A percentile compares a stretch with the other conserved stretches of the same genome.
These are phyloP conservation scores for Botrytis porri DNA, from an alignment of 2,329 filamentous ascomycete species.

Conservation along the genomic window DNA sequence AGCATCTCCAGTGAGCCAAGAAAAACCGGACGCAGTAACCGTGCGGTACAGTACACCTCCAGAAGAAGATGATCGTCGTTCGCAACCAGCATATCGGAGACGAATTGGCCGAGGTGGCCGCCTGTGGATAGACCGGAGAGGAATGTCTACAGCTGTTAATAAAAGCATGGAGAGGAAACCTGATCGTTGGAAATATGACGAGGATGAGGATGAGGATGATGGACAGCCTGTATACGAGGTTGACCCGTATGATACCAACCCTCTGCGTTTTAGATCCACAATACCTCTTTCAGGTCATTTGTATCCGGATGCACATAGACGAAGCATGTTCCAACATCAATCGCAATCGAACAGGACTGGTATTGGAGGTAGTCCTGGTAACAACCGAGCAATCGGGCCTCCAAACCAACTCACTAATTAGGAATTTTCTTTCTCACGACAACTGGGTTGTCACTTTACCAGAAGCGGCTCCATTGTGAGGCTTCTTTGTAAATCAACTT, in stretches of 20 bases:
- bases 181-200: conserved; percentile 84
- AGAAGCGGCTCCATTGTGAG: conserved; percentile 13
- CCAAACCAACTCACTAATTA: conserved; percentile 23
- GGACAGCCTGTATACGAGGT: conserved; percentile 71
- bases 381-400: conserved; percentile 27
- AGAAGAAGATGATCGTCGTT: conserved; percentile 34
- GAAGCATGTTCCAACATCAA: conserved; percentile 25
- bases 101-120: conserved; percentile 82
- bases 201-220: conserved; percentile 80
- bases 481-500: conserved; percentile 32
- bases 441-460: conserved; percentile 16
- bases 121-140: conserved; percentile 82
- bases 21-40: conserved; percentile 30
- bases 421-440: conserved; percentile 28
- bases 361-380: conserved; percentile 27
- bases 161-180: conserved; percentile 47
- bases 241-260: conserved; percentile 64
- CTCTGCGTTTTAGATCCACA: conserved; percentile 57
- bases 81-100: conserved; percentile 68
- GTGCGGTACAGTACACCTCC: conserved; percentile 33
- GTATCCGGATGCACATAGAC: conserved; percentile 29
- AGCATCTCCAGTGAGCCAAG: conserved; percentile 31
- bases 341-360: conserved; percentile 9
- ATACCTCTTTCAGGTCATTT: conserved; percentile 36
- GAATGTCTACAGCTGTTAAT: conserved; percentile 53